Evolutionary conservation across 176 grass and related monocot genomes (phyloP).

Genomic region (Microstegium vimineum): DNA sequence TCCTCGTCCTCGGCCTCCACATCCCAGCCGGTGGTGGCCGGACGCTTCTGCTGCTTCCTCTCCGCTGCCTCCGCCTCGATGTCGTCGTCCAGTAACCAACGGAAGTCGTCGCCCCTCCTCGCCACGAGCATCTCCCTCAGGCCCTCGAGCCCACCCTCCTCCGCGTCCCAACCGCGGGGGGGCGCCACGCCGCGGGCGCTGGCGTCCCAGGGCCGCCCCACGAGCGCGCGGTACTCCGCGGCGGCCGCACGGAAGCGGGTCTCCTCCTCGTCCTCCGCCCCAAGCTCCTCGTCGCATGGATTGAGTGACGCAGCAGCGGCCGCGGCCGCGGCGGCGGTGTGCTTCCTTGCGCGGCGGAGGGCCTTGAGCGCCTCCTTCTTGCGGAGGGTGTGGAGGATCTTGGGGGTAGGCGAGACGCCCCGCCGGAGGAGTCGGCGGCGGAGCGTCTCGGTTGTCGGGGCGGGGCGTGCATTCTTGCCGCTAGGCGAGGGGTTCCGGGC

Average conservation of each 20-base stretch:
- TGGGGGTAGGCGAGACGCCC: constrained; percentile 69
- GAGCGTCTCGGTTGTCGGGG: constrained; percentile 49
- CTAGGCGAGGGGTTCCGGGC: background rate
- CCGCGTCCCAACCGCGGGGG: constrained; percentile 14
- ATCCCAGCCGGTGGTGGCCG: background rate
- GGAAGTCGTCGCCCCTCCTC: constrained; percentile 52
- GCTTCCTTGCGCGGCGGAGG: constrained; percentile 67
- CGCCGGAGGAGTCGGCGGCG: constrained; percentile 61
- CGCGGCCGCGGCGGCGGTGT: constrained; percentile 18
- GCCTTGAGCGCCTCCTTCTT: constrained; percentile 84
- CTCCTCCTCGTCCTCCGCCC: constrained; percentile 43
- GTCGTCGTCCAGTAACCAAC: constrained; percentile 73
- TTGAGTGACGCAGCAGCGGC: background rate
- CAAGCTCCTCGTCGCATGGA: background rate
- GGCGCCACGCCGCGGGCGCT: background rate
- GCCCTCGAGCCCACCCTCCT: constrained; percentile 47
- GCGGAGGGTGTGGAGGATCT: constrained; percentile 77
- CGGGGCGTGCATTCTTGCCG: constrained; percentile 7
- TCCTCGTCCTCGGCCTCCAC: constrained; percentile 34
- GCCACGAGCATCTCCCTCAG: constrained; percentile 66
- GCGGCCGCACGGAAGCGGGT: constrained; percentile 44
- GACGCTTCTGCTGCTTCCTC: background rate
- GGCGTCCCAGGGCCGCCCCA: constrained; percentile 63
- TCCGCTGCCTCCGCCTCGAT: constrained; percentile 35
- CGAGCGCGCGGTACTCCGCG: constrained; percentile 62